Percentiles rank a stretch among this genome's conserved stretches.
phyloP scores from a whole-genome alignment of 2,329 filamentous ascomycete species.

The Dothiorella sarmentorum region DNA sequence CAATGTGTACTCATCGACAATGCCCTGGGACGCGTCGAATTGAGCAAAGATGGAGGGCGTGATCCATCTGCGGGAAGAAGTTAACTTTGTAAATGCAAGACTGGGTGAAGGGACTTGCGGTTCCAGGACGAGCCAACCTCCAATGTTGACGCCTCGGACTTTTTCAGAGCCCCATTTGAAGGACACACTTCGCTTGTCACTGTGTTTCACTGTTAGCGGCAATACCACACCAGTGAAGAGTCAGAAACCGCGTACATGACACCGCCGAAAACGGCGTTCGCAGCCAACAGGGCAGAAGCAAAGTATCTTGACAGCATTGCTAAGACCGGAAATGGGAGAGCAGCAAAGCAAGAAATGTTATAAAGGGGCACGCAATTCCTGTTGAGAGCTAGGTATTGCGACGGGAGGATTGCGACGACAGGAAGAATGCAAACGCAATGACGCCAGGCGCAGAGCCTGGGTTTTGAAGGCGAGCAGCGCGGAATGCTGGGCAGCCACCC shows the following conservation, averaged over 20 bases:
- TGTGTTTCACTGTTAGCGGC: background rate
- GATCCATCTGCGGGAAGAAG: constrained; percentile 43
- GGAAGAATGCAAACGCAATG: background rate
- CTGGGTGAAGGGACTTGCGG: constrained; percentile 28
- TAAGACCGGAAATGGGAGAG: background rate
- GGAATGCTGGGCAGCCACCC: constrained; percentile 3
- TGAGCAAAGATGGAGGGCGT: constrained; percentile 55
- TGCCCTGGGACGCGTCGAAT: constrained; percentile 28
- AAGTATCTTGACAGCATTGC: constrained; percentile 12
- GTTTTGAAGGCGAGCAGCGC: background rate
- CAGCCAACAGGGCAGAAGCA: constrained; percentile 4
- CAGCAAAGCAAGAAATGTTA: background rate
- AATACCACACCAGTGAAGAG: no score
- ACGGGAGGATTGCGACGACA: background rate
- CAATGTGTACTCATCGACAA: constrained; percentile 54
- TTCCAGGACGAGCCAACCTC: constrained; percentile 50
- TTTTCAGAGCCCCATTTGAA: constrained; percentile 51
- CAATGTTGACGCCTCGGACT: constrained; percentile 51
- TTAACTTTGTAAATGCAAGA: background rate
- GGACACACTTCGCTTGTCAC: constrained; percentile 33
- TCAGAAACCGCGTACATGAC: background rate
- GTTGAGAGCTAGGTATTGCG: background rate
- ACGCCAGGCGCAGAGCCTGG: background rate
- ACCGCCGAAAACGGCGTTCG: background rate
- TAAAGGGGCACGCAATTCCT: background rate